Base-by-base conservation (phyloP, 2,329 filamentous ascomycete genomes). In the Aspergillus uvarum region DNA sequence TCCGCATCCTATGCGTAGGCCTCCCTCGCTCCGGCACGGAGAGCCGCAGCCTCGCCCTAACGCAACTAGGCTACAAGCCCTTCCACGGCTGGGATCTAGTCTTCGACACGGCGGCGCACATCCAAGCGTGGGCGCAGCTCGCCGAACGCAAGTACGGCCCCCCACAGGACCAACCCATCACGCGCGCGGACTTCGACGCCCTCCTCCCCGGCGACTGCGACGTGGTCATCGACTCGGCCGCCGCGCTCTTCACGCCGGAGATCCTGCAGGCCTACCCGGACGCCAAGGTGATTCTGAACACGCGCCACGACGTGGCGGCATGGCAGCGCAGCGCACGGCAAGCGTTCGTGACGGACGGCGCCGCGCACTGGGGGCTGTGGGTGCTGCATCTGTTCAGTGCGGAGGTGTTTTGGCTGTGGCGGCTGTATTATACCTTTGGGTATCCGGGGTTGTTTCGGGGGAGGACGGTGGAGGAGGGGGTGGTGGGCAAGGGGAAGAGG, bases 231-330 rank as follows among this genome's bases (percentile, higher is more conserved):
- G 76, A 79, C 51, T 59, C 70, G 1, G 69, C 75, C 1, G 66
- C 67, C 5, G 64, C 61, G 1, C 63, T 69, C 29, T 78, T 79
- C 62, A 69, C 67, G 1, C 62, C 63, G 7, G 77, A 79, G 35
- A 63, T 79, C 0, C 63, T 76, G 10, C 53, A 61, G 4, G 68
- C 72, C 1, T 79, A 77, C 51, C 76, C 77, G 0, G 64, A 73
- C 3, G 64, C 65, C 0, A 68, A 67, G 22, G 59, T 67, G 11
- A 65, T 65, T 44, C 56, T 65, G 2, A 67, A 67, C 22, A 47
- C 56, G 2, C 60, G 65, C 5, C 55, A 7, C 1, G 63, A 66
- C 29, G 47, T 63, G 2, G 64, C 67, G 11, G 42, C 51, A 3
- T 67, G 64, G 65, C 54, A 68, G 31, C 19, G n/a, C 12, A 63